Percentiles rank a stretch among this genome's conserved stretches.
Conservation (phyloP, 1,284 basidiomycete species). For the Earliella scabrosa region DNA sequence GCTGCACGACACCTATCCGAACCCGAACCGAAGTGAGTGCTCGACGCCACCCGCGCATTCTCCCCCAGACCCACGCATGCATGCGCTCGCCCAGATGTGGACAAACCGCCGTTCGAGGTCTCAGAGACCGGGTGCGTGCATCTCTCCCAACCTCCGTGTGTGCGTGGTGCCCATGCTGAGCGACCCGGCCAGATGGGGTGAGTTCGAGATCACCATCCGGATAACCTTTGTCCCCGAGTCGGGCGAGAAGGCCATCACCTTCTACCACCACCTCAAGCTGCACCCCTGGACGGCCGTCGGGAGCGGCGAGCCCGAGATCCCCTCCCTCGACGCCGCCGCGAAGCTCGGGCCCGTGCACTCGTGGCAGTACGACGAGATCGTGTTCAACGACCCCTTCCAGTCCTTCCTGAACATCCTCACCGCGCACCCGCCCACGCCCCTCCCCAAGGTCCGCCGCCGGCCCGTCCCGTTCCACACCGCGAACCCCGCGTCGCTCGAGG, state of each 20-base stretch:
- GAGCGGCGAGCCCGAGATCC: slow-evolving; percentile 61
- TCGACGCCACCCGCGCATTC: background rate
- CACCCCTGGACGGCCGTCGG: slow-evolving; percentile 83
- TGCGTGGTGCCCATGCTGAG: no score
- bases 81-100: slow-evolving; percentile 64
- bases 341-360: slow-evolving; percentile 85
- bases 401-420: slow-evolving; percentile 87
- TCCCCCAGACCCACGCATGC: background rate
- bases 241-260: slow-evolving; percentile 86
- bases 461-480: slow-evolving; percentile 76
- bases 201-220: slow-evolving; percentile 96
- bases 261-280: slow-evolving; percentile 94
- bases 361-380: slow-evolving; percentile 99
- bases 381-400: slow-evolving; percentile 94
- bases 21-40: slow-evolving; percentile 83
- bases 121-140: slow-evolving; percentile 83
- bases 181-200: slow-evolving; percentile 81
- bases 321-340: slow-evolving; percentile 64
- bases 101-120: slow-evolving; percentile 93
- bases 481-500: slow-evolving; percentile 64
- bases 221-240: slow-evolving; percentile 93
- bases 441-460: slow-evolving; percentile 67
- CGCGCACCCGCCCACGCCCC: slow-evolving; percentile 81
- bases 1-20: slow-evolving; percentile 95
- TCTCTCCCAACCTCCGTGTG: no score